These are phyloP conservation scores for Phyllosticta capitalensis DNA, from an alignment of 2,329 filamentous ascomycete genomes.

Conservation along the genomic window DNA sequence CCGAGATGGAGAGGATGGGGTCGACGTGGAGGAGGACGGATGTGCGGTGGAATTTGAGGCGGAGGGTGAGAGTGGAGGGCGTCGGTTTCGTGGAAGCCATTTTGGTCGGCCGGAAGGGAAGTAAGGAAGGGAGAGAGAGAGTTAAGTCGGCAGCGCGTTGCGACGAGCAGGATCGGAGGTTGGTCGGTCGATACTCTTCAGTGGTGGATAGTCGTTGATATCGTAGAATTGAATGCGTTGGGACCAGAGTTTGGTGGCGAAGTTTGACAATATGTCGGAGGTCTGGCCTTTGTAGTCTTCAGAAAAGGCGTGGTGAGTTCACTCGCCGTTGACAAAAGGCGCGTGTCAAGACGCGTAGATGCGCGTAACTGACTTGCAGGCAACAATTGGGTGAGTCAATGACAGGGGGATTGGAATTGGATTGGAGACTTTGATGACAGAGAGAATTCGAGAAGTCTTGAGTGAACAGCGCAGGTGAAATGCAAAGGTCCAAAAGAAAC, in stretches of 20 bases:
- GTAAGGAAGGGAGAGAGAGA: too few relatives aligned
- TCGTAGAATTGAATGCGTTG: background rate
- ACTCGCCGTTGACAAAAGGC: background rate
- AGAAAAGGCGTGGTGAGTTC: background rate
- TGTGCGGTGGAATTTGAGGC: conserved; percentile 37
- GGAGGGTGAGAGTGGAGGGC: conserved; percentile 31
- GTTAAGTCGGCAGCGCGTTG: too few relatives aligned
- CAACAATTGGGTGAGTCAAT: background rate
- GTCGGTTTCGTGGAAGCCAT: conserved; percentile 17
- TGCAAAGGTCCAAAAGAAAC: too few relatives aligned
- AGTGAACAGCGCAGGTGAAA: too few relatives aligned
- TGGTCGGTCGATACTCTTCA: too few relatives aligned
- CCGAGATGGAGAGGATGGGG: conserved; percentile 30
- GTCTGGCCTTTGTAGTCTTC: background rate
- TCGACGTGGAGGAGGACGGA: conserved; percentile 39
- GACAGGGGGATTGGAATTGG: background rate
- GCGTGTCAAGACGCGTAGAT: background rate
- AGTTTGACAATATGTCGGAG: too few relatives aligned
- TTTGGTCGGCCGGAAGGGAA: background rate
- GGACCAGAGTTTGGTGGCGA: background rate
- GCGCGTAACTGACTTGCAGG: background rate
- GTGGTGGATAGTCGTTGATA: background rate
- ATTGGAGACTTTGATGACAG: background rate
- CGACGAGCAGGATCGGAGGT: too few relatives aligned
- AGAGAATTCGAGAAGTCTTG: background rate